Conservation (phyloP, 2,329 filamentous ascomycete genomes). For the Boeremia exigua region DNA sequence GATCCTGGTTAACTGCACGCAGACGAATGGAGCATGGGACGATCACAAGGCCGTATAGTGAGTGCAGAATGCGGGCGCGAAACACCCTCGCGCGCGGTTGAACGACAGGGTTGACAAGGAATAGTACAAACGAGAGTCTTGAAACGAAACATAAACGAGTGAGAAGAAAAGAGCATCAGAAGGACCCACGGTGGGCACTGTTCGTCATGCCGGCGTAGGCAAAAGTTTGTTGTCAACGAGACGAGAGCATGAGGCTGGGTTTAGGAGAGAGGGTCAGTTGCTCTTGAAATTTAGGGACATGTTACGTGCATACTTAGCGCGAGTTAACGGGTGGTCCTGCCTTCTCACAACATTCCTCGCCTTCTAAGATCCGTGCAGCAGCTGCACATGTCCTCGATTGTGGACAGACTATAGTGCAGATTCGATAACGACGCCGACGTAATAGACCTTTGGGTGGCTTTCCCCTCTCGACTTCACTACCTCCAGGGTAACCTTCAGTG, state of each 20-base stretch:
- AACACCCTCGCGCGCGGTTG: slow-evolving; percentile 35
- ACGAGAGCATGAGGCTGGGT: slow-evolving; percentile 33
- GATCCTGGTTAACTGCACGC: slow-evolving; percentile 38
- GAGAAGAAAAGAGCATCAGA: slow-evolving; percentile 36
- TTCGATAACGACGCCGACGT: slow-evolving; percentile 2
- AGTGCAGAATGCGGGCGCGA: slow-evolving; percentile 41
- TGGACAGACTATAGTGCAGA: slow-evolving; percentile 1
- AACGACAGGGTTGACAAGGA: slow-evolving; percentile 35
- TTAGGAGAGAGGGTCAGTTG: slow-evolving; percentile 25
- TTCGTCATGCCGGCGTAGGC: slow-evolving; percentile 39
- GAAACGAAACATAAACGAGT: slow-evolving; percentile 39
- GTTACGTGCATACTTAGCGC: slow-evolving; percentile 20
- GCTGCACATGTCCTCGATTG: slow-evolving; percentile 12
- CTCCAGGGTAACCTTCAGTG: slow-evolving; percentile 5
- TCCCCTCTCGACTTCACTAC: slow-evolving; percentile 6
- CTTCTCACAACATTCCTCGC: slow-evolving; percentile 13
- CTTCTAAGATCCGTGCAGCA: slow-evolving; percentile 5
- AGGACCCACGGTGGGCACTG: slow-evolving; percentile 35
- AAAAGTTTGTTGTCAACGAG: slow-evolving; percentile 25
- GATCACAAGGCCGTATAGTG: slow-evolving; percentile 43
- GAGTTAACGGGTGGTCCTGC: slow-evolving; percentile 14
- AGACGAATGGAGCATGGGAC: slow-evolving; percentile 45
- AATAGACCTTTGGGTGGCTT: slow-evolving; percentile 1
- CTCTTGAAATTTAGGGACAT: slow-evolving; percentile 22
- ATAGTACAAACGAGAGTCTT: slow-evolving; percentile 37